These are phyloP conservation scores for Trypanosoma conorhini DNA, from an alignment of 208 protist genomes.

Conservation along the genomic window DNA sequence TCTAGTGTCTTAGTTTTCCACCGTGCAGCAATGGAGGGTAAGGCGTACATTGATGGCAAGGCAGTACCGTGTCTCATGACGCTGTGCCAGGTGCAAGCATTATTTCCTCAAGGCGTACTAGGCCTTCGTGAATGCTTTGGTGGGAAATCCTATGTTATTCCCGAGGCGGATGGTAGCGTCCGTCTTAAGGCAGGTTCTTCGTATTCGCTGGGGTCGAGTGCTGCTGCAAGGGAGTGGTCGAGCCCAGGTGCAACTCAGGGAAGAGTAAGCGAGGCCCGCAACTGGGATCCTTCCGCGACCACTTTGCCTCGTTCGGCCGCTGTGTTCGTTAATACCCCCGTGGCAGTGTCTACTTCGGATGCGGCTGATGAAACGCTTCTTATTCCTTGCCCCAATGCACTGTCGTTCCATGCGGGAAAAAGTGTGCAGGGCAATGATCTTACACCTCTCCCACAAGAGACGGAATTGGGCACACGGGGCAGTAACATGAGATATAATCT, in stretches of 20 bases:
- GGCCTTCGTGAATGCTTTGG: slow-evolving; percentile 28
- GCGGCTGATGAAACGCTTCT: background rate
- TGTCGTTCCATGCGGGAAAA: background rate
- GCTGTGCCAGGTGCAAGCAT: slow-evolving; percentile 22
- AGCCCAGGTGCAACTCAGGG: background rate
- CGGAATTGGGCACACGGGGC: background rate
- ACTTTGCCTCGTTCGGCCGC: background rate
- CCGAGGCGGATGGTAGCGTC: slow-evolving; percentile 24
- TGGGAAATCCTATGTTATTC: slow-evolving; percentile 27
- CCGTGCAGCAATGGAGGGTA: background rate
- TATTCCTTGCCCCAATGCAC: background rate
- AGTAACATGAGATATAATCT: background rate
- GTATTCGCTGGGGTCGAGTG: background rate
- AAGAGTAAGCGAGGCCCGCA: background rate
- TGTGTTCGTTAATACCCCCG: background rate
- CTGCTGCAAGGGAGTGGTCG: background rate
- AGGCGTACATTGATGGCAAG: slow-evolving; percentile 34
- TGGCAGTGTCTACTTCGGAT: background rate
- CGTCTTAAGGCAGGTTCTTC: background rate
- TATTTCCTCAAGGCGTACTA: slow-evolving; percentile 43
- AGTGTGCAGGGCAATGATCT: background rate
- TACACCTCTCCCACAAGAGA: background rate
- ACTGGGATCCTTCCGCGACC: background rate
- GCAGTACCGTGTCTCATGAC: slow-evolving; percentile 37
- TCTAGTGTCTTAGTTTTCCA: background rate